A percentile compares a stretch with the other conserved stretches of the same genome.
phyloP scores from a whole-genome alignment of 257 asterid species.

The Ehretia macrophylla region DNA sequence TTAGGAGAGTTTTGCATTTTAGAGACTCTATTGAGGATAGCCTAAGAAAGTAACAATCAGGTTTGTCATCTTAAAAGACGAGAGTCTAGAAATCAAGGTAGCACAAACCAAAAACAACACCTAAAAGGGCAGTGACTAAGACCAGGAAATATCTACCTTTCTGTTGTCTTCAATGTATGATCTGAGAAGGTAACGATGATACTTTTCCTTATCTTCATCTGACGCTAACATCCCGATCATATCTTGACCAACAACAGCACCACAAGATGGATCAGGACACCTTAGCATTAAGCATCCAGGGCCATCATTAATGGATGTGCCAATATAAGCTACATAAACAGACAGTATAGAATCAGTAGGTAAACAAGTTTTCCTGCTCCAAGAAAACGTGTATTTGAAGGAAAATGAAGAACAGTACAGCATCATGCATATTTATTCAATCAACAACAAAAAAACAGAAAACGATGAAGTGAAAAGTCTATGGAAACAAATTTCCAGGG shows the following conservation, averaged over 20 bases:
- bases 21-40: too few relatives aligned
- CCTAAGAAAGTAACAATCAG: background rate
- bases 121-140: too few relatives aligned
- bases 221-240: slow-evolving; percentile 56
- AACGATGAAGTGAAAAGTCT: too few relatives aligned
- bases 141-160: slow-evolving; percentile 40
- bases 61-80: background rate
- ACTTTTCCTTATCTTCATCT: slow-evolving; percentile 60
- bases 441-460: too few relatives aligned
- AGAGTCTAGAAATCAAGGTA: background rate
- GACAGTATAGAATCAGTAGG: background rate
- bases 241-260: slow-evolving; percentile 73
- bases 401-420: too few relatives aligned
- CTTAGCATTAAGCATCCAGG: slow-evolving; percentile 87
- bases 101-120: background rate
- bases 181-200: slow-evolving; percentile 66
- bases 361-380: too few relatives aligned
- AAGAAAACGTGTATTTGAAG: too few relatives aligned
- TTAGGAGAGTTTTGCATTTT: too few relatives aligned
- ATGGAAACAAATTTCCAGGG: too few relatives aligned
- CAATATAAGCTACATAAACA: slow-evolving; percentile 58
- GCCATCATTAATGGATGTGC: slow-evolving; percentile 81
- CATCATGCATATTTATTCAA: too few relatives aligned
- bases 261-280: slow-evolving; percentile 88
- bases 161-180: slow-evolving; percentile 87